Percentiles rank a stretch among this genome's conserved stretches.
phyloP scores from a whole-genome alignment of 805 yeast genomes.

The Lipomyces sp. region DNA sequence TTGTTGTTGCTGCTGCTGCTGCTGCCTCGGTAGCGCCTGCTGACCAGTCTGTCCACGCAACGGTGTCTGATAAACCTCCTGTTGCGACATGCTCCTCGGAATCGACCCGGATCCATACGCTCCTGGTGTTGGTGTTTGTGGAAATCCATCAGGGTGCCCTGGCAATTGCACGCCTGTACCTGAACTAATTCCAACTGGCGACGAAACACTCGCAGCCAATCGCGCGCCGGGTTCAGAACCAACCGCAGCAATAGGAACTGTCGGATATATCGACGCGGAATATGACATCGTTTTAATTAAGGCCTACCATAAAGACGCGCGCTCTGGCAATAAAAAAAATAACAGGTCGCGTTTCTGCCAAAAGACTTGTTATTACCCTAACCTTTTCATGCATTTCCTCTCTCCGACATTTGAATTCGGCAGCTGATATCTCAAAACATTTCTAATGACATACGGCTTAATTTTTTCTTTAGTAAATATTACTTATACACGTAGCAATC shows the following conservation, averaged over 20 bases:
- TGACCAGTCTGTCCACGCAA: not conserved
- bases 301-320: not conserved
- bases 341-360: too few species aligned
- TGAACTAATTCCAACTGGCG: not conserved
- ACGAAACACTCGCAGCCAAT: not conserved
- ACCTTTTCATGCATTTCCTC: not conserved
- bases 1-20: conserved; percentile 24
- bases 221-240: not conserved
- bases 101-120: not conserved
- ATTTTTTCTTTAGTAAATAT: not conserved
- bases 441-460: not conserved
- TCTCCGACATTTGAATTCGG: not conserved
- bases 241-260: not conserved
- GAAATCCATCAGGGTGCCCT: conserved; percentile 1
- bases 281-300: not conserved
- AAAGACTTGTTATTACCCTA: not conserved
- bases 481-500: not conserved
- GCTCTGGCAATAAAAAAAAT: not conserved
- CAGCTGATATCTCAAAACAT: not conserved
- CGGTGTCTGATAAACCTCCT: conserved; percentile 14
- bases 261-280: conserved; percentile 2
- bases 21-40: conserved; percentile 4
- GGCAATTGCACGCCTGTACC: not conserved
- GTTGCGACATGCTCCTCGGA: conserved; percentile 15
- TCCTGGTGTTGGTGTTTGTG: not conserved